Conservation (phyloP, 805 yeast genomes). For the Wickerhamomyces sydowiorum region DNA sequence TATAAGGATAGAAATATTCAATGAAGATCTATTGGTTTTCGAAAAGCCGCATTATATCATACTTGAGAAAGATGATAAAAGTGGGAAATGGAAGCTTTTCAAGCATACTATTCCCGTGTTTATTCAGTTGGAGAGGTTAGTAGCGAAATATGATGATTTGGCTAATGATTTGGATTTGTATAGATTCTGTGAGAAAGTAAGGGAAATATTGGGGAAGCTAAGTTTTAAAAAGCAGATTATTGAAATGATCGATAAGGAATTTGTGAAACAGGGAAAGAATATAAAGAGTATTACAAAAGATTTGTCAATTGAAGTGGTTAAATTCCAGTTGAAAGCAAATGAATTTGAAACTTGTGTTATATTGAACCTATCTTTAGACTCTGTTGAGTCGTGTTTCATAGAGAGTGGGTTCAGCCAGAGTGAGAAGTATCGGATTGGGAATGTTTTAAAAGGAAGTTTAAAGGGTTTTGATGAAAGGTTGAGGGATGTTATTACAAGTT, state of each 20-base stretch:
- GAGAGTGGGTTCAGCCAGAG: constrained; percentile 16
- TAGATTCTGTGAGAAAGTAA: constrained; percentile 8
- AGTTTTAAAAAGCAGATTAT: constrained; percentile 17
- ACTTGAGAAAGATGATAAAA: constrained; percentile 23
- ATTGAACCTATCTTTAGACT: constrained; percentile 10
- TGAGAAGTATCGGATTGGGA: constrained; percentile 15
- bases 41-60: constrained; percentile 31
- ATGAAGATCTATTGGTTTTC: constrained; percentile 20
- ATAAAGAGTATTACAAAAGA: constrained; percentile 17
- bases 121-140: constrained; percentile 12
- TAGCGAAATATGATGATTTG: constrained; percentile 13
- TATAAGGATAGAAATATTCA: constrained; percentile 33
- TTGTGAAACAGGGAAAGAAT: constrained; percentile 4
- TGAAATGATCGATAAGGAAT: constrained; percentile 4
- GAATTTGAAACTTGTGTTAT: constrained; percentile 5
- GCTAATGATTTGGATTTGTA: constrained; percentile 8
- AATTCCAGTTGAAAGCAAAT: constrained; percentile 10
- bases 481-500: constrained; percentile 12
- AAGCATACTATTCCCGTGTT: constrained; percentile 32
- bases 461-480: constrained; percentile 9
- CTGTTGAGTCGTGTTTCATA: constrained; percentile 11
- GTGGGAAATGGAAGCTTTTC: constrained; percentile 26
- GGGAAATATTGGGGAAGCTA: constrained; percentile 11
- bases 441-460: constrained; percentile 16
- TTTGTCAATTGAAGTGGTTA: constrained; percentile 11